These are phyloP conservation scores for Erythrophleum fordii DNA, from an alignment of 306 rosid species.

Conservation along the genomic window DNA sequence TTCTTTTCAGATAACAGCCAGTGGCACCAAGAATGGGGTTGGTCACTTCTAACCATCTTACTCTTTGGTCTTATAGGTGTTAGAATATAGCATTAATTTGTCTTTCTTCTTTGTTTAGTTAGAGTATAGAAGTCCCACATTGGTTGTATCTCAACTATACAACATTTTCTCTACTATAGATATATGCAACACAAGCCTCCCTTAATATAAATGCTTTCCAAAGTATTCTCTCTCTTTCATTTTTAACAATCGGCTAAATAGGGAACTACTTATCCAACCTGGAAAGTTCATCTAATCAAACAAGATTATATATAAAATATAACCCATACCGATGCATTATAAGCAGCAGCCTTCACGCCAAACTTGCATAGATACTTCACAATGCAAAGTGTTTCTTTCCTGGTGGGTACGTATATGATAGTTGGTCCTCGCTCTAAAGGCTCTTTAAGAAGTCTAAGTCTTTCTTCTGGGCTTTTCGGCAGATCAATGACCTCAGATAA, in stretches of 20 bases:
- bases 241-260: neutral
- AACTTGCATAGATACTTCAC: conserved; percentile 65
- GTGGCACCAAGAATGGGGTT: neutral
- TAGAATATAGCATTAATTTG: neutral
- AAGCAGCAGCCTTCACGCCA: conserved; percentile 95
- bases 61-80: neutral
- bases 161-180: neutral
- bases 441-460: conserved; percentile 48
- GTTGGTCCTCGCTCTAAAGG: conserved; percentile 72
- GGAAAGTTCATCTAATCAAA: conserved; percentile 29
- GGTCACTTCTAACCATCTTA: conserved; percentile 7
- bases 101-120: neutral
- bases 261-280: neutral
- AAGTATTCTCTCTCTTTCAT: neutral
- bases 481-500: conserved; percentile 45
- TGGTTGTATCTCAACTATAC: neutral
- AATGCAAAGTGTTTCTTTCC: conserved; percentile 75
- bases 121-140: neutral
- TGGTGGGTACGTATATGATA: conserved; percentile 85
- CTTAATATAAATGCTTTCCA: neutral
- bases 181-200: neutral
- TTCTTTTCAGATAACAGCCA: neutral
- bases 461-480: conserved; percentile 56
- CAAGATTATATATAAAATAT: conserved; percentile 20
- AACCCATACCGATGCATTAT: conserved; percentile 80